Evolutionary conservation across 805 yeast genomes (phyloP), one percentile per base, ranked within the genome.

Genomic region (Sugiyamaella valdiviana): DNA sequence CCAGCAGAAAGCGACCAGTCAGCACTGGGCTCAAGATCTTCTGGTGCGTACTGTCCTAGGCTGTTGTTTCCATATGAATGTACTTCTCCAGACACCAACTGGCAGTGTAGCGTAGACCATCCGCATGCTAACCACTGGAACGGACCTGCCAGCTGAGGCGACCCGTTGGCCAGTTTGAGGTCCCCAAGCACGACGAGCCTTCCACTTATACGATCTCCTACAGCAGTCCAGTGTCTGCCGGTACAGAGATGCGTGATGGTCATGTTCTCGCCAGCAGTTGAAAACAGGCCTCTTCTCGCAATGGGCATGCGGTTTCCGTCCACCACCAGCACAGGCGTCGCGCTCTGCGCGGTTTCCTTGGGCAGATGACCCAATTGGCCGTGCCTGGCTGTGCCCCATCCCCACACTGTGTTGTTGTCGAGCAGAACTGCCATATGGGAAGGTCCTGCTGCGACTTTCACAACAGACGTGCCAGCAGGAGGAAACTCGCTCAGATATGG

Each of bases 21-120:
- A 41, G 36, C 48, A 15, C 9, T 26, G 15, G 6, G 7, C 14
- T 6, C 29, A 51, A 14, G 46, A 40, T 14, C 43, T 38, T 16
- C 46, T 51, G 5, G 68, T 64, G 9, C 70, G 71, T 14, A 74
- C 64, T 91, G 98, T 2, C 83, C 83, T 59, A 85, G 93, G 14
- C 82, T 75, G 60, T 84, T 79, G 64, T 86, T 88, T 0, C 98
- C 98, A 47, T 70, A 54, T 0, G 93, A 80, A 5, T 51, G 19
- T 1, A 80, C 55, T n/a, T 46, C 16, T 15, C 59, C 58, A 36
- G 54, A 50, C 0, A 50, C 29, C 44, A 50, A 53, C 42, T 57
- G 50, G 1, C 79, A 51, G 63, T 86, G 95, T 0, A 84, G 51
- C 0, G 95, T 82, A 0, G 91, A 76, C 96, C 96, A 88, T 85